Evolutionary conservation across 768 basidiomycete genomes (phyloP), one percentile per base, ranked within the genome.

Genomic region (Tremella yokohamensis): DNA sequence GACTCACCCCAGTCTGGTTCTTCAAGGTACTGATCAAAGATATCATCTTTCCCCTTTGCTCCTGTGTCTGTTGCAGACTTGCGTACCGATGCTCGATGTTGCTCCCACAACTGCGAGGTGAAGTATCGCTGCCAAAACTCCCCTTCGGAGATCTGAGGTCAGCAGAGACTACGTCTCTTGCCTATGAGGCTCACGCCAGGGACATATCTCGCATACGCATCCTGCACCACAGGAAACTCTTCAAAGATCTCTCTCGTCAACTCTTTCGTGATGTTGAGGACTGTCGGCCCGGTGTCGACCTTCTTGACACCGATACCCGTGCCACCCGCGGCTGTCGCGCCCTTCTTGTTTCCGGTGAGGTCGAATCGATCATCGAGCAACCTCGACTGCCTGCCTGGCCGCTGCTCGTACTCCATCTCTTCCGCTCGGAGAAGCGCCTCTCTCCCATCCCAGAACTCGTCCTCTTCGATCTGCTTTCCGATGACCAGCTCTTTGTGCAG

Each of bases 51-150:
- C 75, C 89, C 88, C 54, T 90, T 87, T 8, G 89, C 85, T 68
- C 88, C 86, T 37, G 65, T 69, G 18, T 69, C 77, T 66, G 88
- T 89, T 15, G 86, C 80, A 11, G 88, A 89, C 16, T 88, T 85
- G 57, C 89, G 86, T 59, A 91, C 91, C 25, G 89, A 92, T 8
- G 92, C 93, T 13, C 92, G 86, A 75, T 98, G 90, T 1, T 88
- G 86, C 72, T 97, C 89, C 82, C 96, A 98, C 12, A 99, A 81
- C 70, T 88, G 92, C 25, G 91, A 94, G 69, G 90, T 88, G 75
- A 99, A 96, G 79, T 97, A 99, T 49, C 96, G 84, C 68, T 84
- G 87, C 96, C 96, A 99, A 73, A 99, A 99, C 69, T 89, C 86
- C 57, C 85, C 86, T 77, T 97, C 90, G 20, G 85, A 15, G 18